phyloP scores from a whole-genome alignment of 2,329 filamentous ascomycete genomes.

The Microdochium bolleyi region DNA sequence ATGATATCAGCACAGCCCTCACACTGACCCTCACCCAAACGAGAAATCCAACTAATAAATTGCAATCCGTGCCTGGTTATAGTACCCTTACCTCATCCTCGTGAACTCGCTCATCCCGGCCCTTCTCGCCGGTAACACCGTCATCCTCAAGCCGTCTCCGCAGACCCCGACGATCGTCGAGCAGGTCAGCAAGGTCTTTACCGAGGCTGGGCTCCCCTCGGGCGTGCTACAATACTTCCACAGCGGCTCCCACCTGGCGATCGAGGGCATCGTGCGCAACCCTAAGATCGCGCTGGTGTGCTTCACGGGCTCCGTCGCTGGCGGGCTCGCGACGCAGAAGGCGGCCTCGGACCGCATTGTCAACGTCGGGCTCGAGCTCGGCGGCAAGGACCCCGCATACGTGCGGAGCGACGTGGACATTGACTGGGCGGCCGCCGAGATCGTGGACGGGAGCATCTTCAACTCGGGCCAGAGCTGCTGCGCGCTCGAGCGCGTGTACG shows the following conservation, averaged over 20 bases:
- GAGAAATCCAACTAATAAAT: too few relatives aligned
- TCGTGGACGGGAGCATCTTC: constrained; percentile 93
- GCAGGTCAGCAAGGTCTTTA: constrained; percentile 69
- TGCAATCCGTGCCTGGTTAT: too few relatives aligned
- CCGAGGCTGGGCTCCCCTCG: constrained; percentile 70
- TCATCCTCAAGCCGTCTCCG: constrained; percentile 90
- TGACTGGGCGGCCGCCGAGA: constrained; percentile 85
- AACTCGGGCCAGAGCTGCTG: constrained; percentile 99
- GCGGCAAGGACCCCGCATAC: constrained; percentile 92
- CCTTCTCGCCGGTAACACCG: constrained; percentile 81
- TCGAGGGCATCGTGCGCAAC: constrained; percentile 72
- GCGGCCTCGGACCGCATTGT: constrained; percentile 79
- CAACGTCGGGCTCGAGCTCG: constrained; percentile 81
- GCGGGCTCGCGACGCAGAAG: constrained; percentile 77
- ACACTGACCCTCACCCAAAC: constrained; percentile 6
- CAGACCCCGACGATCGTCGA: constrained; percentile 91
- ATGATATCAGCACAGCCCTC: not conserved
- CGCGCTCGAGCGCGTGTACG: constrained; percentile 85
- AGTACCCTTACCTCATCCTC: constrained; percentile 92
- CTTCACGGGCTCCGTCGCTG: constrained; percentile 89
- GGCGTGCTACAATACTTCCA: constrained; percentile 91
- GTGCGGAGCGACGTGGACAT: constrained; percentile 79
- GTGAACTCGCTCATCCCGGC: constrained; percentile 90
- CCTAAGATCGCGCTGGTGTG: constrained; percentile 74
- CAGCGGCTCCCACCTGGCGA: constrained; percentile 67